Conservation (phyloP, 148 eudicot species). For the Cornus controversa region DNA sequence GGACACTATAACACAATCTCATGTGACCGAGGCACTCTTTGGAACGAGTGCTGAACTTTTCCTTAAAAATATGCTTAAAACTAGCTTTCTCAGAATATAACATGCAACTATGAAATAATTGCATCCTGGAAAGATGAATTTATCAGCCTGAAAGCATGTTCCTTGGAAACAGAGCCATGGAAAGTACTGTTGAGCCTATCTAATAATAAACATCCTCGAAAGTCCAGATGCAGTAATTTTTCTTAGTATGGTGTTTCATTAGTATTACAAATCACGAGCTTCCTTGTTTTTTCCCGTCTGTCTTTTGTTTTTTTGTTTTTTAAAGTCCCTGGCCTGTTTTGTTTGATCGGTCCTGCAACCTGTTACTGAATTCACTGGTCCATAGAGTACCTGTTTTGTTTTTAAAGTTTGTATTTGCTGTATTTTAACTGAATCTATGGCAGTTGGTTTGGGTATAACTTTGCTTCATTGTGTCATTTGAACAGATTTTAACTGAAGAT, state of each 20-base stretch:
- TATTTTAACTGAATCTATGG: neutral
- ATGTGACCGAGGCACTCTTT: neutral
- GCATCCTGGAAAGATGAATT: neutral
- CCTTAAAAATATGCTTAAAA: neutral
- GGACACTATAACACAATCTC: neutral
- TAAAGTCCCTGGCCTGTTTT: neutral
- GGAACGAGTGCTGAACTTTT: neutral
- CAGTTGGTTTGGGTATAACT: neutral
- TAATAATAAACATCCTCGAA: neutral
- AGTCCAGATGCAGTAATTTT: too few species aligned
- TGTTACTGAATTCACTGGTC: too few species aligned
- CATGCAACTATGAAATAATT: too few species aligned
- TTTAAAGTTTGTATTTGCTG: neutral
- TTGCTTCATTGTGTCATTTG: neutral
- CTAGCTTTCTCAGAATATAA: neutral
- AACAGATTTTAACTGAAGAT: neutral
- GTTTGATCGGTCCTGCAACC: neutral
- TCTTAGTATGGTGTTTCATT: neutral
- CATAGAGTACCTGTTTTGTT: too few species aligned
- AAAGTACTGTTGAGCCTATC: neutral
- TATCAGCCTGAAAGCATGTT: neutral
- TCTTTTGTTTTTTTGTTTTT: too few species aligned
- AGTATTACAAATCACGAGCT: neutral
- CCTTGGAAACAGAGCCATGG: neutral
- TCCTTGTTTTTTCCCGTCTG: too few species aligned